A percentile compares a stretch with the other conserved stretches of the same genome.
These are phyloP conservation scores for Syzygium aqueum DNA, from an alignment of 345 rosid species.

Conservation along the genomic window DNA sequence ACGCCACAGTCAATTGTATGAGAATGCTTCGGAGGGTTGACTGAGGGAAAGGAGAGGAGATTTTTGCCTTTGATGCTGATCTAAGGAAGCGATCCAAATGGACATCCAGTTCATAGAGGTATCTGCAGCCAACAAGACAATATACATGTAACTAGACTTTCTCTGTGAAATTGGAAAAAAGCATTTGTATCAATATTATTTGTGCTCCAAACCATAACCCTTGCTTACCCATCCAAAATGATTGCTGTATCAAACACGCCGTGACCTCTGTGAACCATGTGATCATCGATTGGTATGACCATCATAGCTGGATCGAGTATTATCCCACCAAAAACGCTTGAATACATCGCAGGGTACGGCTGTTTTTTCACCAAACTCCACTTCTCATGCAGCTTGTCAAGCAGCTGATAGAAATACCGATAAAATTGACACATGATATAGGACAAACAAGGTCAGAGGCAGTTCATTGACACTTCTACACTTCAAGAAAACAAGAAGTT, in stretches of 20 bases:
- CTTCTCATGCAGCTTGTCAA: slow-evolving; percentile 45
- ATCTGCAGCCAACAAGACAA: slow-evolving; percentile 13
- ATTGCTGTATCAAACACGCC: slow-evolving; percentile 70
- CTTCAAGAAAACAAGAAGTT: neutral
- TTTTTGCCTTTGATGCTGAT: slow-evolving; percentile 49
- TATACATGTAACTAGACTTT: neutral
- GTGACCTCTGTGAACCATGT: slow-evolving; percentile 73
- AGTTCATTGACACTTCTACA: neutral
- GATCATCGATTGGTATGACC: slow-evolving; percentile 69
- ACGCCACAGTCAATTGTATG: slow-evolving; percentile 38
- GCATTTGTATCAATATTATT: neutral
- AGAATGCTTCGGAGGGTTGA: slow-evolving; percentile 55
- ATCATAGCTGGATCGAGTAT: slow-evolving; percentile 63
- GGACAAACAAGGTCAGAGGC: neutral
- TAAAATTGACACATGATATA: neutral
- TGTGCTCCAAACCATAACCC: neutral
- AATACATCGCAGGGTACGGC: slow-evolving; percentile 68
- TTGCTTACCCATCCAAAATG: slow-evolving; percentile 45
- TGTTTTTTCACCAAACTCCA: slow-evolving; percentile 42
- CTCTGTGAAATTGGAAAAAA: neutral
- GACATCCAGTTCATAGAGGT: slow-evolving; percentile 54
- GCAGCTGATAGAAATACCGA: slow-evolving; percentile 25
- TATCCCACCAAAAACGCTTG: slow-evolving; percentile 56
- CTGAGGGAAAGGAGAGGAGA: slow-evolving; percentile 49
- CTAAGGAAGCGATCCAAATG: slow-evolving; percentile 56